Percentiles rank a stretch among this genome's conserved stretches.
phyloP scores from a whole-genome alignment of 768 basidiomycete genomes.

The Kwoniella newhampshirensis region DNA sequence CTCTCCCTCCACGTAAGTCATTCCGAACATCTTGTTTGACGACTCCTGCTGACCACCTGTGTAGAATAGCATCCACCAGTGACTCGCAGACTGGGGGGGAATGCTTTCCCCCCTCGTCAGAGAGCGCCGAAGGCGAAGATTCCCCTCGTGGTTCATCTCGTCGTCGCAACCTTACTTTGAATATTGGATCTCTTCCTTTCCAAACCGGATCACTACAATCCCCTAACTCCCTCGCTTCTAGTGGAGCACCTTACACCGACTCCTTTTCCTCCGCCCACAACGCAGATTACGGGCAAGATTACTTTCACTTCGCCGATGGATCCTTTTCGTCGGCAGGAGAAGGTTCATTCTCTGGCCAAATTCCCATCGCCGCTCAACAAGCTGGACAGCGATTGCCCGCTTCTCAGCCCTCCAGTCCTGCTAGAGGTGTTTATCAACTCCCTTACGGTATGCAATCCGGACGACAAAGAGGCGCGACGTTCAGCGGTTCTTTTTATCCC shows the following conservation, averaged over 20 bases:
- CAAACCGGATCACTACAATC: slow-evolving; percentile 26
- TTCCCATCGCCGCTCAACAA: slow-evolving; percentile 7
- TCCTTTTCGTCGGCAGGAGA: slow-evolving; percentile 29
- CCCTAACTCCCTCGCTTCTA: slow-evolving; percentile 29
- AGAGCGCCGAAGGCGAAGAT: slow-evolving; percentile 24
- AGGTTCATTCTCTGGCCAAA: slow-evolving; percentile 16
- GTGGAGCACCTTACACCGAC: slow-evolving; percentile 39
- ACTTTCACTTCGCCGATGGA: slow-evolving; percentile 38
- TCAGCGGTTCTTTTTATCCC: slow-evolving; percentile 42
- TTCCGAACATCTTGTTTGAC: not conserved
- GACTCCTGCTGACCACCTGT: not conserved
- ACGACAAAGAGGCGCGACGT: slow-evolving; percentile 48
- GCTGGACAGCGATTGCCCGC: slow-evolving; percentile 35
- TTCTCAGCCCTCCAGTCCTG: slow-evolving; percentile 47
- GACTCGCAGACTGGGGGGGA: slow-evolving; percentile 45
- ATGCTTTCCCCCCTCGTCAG: slow-evolving; percentile 37
- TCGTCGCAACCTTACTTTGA: slow-evolving; percentile 39
- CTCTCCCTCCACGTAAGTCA: slow-evolving; percentile 44
- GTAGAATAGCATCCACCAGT: slow-evolving; percentile 34
- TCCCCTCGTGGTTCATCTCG: slow-evolving; percentile 28
- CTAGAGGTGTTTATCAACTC: slow-evolving; percentile 34
- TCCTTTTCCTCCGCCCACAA: slow-evolving; percentile 28
- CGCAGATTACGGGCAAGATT: slow-evolving; percentile 31
- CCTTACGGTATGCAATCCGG: slow-evolving; percentile 34
- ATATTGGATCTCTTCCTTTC: slow-evolving; percentile 33